Percentiles rank a stretch among this genome's conserved stretches.
Conservation (phyloP, 2,329 filamentous ascomycete species). For the Geosmithia flava region DNA sequence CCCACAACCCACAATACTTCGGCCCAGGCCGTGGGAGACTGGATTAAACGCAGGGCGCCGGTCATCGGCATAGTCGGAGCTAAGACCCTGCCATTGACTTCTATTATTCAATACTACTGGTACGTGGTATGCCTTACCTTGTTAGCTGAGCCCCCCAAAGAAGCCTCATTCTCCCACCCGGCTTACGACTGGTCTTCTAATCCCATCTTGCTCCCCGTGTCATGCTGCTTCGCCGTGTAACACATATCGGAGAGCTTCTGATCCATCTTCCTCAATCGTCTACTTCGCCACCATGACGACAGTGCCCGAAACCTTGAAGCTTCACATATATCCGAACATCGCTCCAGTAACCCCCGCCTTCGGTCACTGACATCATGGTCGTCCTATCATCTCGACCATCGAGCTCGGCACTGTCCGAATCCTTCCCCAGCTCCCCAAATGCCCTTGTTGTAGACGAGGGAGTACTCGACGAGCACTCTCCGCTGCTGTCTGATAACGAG, state of each 20-base stretch:
- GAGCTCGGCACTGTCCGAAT: neutral
- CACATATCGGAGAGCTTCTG: too few relatives aligned
- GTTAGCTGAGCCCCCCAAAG: neutral
- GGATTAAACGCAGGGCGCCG: neutral
- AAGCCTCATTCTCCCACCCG: neutral
- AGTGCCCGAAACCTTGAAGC: neutral
- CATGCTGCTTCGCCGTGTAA: neutral
- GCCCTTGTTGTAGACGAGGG: neutral
- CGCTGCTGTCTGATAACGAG: conserved; percentile 11
- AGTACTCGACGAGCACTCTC: conserved; percentile 16
- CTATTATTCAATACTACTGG: neutral
- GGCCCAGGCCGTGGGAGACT: neutral
- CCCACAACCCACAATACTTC: neutral
- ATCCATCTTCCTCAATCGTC: neutral
- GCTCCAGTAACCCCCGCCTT: neutral
- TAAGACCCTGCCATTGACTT: neutral
- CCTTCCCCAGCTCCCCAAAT: neutral
- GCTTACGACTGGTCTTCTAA: neutral
- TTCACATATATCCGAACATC: neutral
- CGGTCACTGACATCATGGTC: too few relatives aligned
- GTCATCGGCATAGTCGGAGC: neutral
- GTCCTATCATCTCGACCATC: neutral
- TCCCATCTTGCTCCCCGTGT: neutral
- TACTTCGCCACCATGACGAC: neutral
- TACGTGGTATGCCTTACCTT: neutral